Evolutionary conservation across 2,329 filamentous ascomycete species (phyloP).

Genomic region (Phoma herbarum): DNA sequence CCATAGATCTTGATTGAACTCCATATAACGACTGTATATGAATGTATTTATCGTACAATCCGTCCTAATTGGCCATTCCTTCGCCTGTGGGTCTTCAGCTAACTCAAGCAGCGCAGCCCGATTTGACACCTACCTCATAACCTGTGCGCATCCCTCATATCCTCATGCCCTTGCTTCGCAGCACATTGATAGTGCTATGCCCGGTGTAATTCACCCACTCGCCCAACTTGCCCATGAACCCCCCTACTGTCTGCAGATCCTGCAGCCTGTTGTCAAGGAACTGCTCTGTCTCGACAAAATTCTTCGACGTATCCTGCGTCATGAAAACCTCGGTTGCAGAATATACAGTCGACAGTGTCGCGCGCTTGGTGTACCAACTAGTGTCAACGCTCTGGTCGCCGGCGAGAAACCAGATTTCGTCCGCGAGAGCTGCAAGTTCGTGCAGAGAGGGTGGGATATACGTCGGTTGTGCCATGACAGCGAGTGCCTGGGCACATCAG

Average conservation of each 20-base stretch:
- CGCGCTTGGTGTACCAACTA: conserved; percentile 84
- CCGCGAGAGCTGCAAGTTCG: conserved; percentile 83
- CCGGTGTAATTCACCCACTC: conserved; percentile 87
- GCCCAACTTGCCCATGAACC: conserved; percentile 69
- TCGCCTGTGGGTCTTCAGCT: not conserved
- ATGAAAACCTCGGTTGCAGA: conserved; percentile 85
- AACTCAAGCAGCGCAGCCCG: not conserved
- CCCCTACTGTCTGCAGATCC: conserved; percentile 71
- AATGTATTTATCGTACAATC: not conserved
- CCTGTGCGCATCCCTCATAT: conserved; percentile 61
- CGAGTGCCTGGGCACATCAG: conserved; percentile 71
- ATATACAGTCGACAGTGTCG: conserved; percentile 71
- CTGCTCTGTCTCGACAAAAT: conserved; percentile 77
- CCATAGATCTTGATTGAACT: not conserved
- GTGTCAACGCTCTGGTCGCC: conserved; percentile 84
- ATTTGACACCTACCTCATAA: not conserved
- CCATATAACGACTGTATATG: not conserved
- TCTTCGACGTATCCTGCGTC: conserved; percentile 81
- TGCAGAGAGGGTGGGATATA: conserved; percentile 78
- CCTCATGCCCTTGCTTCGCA: conserved; percentile 86
- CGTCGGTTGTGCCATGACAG: conserved; percentile 85
- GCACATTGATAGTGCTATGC: conserved; percentile 77
- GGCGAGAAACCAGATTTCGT: conserved; percentile 90
- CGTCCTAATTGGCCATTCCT: not conserved
- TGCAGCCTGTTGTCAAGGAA: conserved; percentile 81